Evolutionary conservation across 2,329 filamentous ascomycete species (phyloP), one percentile per base, ranked within the genome.

Genomic region (Penicillium sp.): DNA sequence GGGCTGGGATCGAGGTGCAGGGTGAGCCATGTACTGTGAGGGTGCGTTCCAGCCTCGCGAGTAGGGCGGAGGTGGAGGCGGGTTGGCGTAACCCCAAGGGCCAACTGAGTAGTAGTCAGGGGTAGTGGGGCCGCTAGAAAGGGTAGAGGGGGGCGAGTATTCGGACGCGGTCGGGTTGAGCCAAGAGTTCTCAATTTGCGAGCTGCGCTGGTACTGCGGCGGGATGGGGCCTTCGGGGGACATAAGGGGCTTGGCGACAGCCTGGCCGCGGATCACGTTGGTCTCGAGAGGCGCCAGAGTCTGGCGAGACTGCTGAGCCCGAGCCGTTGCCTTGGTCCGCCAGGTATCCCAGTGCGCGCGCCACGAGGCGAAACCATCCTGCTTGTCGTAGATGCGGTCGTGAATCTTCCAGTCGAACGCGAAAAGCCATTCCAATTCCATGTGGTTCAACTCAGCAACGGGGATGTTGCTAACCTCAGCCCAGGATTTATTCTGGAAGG

Each of bases 401-500:
- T 96, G 94, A 53, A 97, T 86, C 64, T 87, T 83, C 88, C 91
- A 96, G 66, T 86, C 82, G 73, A 96, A 94, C 42, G 88, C 87
- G 55, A 86, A 82, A 41, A 97, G 83, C 93, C 93, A 97, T 67
- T 96, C 89, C 68, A 89, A 86, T 79, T 97, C 93, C 73, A 96
- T 84, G 59, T 83, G 81, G 78, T 96, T 96, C 66, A 97, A 82
- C 70, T 96, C 91, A 3, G 83, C 78, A 21, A 96, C 91, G 33
- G 88, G 82, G 65, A 97, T 96, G 61, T 90, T 91, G 76, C 91
- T 96, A 52, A 97, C 93, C 72, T 97, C 93, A 6, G 93, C 91
- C 93, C 93, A 97, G 1, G 93, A 96, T 55, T 91, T 89, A 78
- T 96, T 97, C 82, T 96, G 93, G 77, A 97, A 97, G 6, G 93